Evolutionary conservation across 345 rosid genomes (phyloP), one percentile per base, ranked within the genome.

Genomic region (Euphorbia lathyris): DNA sequence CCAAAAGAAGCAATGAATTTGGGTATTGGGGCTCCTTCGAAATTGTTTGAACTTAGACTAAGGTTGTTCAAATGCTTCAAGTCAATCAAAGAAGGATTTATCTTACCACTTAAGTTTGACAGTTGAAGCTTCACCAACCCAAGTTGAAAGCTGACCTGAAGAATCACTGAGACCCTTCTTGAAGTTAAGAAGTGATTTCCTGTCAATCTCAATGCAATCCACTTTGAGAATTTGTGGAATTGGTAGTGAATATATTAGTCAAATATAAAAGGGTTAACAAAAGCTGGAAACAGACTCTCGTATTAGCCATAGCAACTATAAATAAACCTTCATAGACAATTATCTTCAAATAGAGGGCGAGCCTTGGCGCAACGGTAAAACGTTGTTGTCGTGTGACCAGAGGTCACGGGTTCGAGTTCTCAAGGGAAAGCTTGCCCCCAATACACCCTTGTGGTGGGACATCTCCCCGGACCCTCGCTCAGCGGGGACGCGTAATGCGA

Each of bases 161-260:
- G 69, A 66, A 55, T 75, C 74, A 10, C 7, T 26, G 10, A 76
- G 66, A 14, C 61, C 72, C 2, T 10, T 9, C 65, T 81, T 78
- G 58, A 78, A 63, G 17, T 47, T 16, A 34, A 78, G 61, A 50
- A 78, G 80, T 2, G 76, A 78, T 56, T 63, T 38, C 43, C 78
- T 78, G 69, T 81, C 85, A 1, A 0, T 36, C 17, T 71, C 63
- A 8, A 36, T 47, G 72, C 75, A 69, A 29, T 19, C 10, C 4
- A n/a, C 45, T 19, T 6, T 1, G n/a, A n/a, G 27, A 65, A 65
- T 40, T 13, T 29, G 34, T 42, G 52, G 67, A 23, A 63, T 43
- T 22, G 10, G 52, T 19, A 63, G 25, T 14, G 26, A 23, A 9
- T 29, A 20, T 17, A 45, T 50, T 26, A 30, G 68, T 29, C 57